A percentile compares a stretch with the other conserved stretches of the same genome.
Conservation (phyloP, 2,329 filamentous ascomycete species). For the Pezicula rhizophila region DNA sequence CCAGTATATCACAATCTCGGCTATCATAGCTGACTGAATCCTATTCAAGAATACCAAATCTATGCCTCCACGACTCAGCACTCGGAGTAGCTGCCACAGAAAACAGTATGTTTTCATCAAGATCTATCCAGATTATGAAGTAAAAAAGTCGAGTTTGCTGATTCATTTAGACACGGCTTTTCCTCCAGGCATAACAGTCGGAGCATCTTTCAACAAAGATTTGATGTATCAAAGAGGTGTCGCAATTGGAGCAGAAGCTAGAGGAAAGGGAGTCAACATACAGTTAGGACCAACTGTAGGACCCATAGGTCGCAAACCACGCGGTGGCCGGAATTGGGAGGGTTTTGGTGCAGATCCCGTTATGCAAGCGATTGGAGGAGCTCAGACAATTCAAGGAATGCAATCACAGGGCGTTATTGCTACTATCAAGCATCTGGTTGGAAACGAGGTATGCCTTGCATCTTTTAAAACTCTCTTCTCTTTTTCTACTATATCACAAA, state of each 20-base stretch:
- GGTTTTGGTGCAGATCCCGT: slow-evolving; percentile 66
- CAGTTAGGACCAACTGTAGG: slow-evolving; percentile 67
- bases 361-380: slow-evolving; percentile 48
- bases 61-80: slow-evolving; percentile 68
- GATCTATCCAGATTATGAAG: neutral
- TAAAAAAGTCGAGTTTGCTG: neutral
- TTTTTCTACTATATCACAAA: neutral
- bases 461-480: neutral
- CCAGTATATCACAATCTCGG: neutral
- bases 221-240: slow-evolving; percentile 63
- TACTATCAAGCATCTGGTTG: slow-evolving; percentile 51
- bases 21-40: neutral
- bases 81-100: slow-evolving; percentile 68
- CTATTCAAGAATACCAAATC: slow-evolving; percentile 61
- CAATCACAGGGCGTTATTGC: slow-evolving; percentile 51
- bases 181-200: slow-evolving; percentile 70
- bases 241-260: slow-evolving; percentile 64
- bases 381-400: slow-evolving; percentile 48
- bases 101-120: slow-evolving; percentile 43
- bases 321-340: slow-evolving; percentile 71
- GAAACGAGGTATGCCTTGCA: slow-evolving; percentile 33
- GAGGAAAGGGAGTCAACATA: slow-evolving; percentile 67
- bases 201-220: slow-evolving; percentile 69
- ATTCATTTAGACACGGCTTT: slow-evolving; percentile 46
- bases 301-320: slow-evolving; percentile 64